Evolutionary conservation across 75 land plant genomes (phyloP), one percentile per base, ranked within the genome.

Genomic region (Adiantum capillusveneris): DNA sequence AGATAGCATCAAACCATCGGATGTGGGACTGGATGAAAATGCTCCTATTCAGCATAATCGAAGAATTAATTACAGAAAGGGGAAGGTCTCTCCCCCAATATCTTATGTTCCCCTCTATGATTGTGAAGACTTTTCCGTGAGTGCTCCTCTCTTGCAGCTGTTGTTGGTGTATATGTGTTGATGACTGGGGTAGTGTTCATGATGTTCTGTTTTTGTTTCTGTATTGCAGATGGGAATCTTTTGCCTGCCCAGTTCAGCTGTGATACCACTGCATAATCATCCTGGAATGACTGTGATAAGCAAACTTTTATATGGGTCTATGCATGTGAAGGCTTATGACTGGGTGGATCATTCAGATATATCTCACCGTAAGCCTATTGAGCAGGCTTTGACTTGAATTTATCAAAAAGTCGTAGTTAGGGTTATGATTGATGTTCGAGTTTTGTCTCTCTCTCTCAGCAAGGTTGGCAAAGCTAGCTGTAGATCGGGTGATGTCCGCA

Each of bases 261-360:
- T 74, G 20, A 81, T 93, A 58, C 98, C 98, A 3, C 85, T 93
- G 24, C 98, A 93, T 59, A 75, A 93, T 58, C 98, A 93, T 62
- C 98, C 98, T 26, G 95, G 81, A 26, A 93, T 93, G 98, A 93
- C 87, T 0, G 98, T 93, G 30, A 79, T 93, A 56, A 89, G 96
- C 69, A 89, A 83, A 76, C 78, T 93, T 51, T 83, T 93, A 12
- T 85, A 81, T 53, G 98, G 98, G 0, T 68, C 90, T 25, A 81
- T 93, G 86, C 98, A 93, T 74, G 88, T 93, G 50, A 81, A 80
- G 49, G 76, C 95, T 9, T 93, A 80, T 55, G 98, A 93, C 56
- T 93, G 96, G 96, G 80, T 85, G 25, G 78, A 45, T 49, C 67
- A 65, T 37, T 25, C 22, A 25, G 28, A 53, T 11, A 2, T 26